phyloP scores from a whole-genome alignment of 176 grass and related monocot genomes.

The Dactylis glomerata region DNA sequence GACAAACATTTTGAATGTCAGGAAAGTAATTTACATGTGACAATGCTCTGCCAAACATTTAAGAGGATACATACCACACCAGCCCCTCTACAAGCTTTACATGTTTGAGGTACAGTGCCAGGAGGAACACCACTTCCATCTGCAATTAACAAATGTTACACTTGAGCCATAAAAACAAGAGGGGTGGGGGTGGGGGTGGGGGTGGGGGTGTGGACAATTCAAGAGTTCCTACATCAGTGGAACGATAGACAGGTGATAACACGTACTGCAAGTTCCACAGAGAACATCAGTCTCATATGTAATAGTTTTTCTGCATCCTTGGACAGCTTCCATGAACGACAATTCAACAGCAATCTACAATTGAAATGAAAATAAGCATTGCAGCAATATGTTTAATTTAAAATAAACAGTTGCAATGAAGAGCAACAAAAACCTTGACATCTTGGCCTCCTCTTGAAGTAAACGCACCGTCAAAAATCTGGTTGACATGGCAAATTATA shows the following conservation, averaged over 20 bases:
- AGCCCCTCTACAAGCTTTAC: slow-evolving; percentile 82
- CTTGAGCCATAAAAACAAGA: slow-evolving; percentile 8
- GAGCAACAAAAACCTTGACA: slow-evolving; percentile 67
- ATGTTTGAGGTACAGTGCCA: slow-evolving; percentile 91
- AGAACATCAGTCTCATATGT: slow-evolving; percentile 68
- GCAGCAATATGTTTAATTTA: slow-evolving; percentile 1
- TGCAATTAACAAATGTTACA: slow-evolving; percentile 38
- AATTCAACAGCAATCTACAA: slow-evolving; percentile 80
- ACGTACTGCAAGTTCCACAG: slow-evolving; percentile 92
- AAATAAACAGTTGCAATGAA: slow-evolving; percentile 8
- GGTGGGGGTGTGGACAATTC: neutral
- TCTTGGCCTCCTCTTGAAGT: slow-evolving; percentile 68
- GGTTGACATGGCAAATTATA: slow-evolving; percentile 38
- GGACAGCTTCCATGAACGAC: slow-evolving; percentile 96
- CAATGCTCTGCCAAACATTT: slow-evolving; percentile 16
- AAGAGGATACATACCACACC: slow-evolving; percentile 62
- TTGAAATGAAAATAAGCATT: slow-evolving; percentile 22
- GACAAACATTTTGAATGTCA: slow-evolving; percentile 29
- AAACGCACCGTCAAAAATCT: slow-evolving; percentile 75
- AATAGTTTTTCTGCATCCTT: slow-evolving; percentile 90
- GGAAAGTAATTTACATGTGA: slow-evolving; percentile 12
- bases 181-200: neutral
- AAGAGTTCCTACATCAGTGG: neutral
- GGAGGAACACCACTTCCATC: slow-evolving; percentile 90
- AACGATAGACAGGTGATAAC: slow-evolving; percentile 24